Conservation (phyloP, 306 rosid species). For the Argentina anserina region DNA sequence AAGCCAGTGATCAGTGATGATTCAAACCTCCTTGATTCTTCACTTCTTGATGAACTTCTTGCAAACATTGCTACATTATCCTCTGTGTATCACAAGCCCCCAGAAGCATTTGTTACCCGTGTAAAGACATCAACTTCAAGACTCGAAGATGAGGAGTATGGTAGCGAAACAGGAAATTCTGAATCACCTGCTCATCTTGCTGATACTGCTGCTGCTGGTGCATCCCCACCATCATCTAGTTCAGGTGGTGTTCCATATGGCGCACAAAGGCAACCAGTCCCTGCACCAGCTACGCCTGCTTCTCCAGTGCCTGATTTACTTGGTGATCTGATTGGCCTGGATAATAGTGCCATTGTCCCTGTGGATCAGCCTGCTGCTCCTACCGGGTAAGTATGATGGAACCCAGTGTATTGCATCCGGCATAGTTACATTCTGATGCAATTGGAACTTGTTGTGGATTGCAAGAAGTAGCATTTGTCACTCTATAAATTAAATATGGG, state of each 20-base stretch:
- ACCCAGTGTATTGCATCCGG: background rate
- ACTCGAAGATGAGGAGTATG: constrained; percentile 87
- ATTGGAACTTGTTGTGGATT: constrained; percentile 3
- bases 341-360: constrained; percentile 71
- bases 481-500: background rate
- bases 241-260: constrained; percentile 40
- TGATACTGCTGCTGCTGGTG: constrained; percentile 35
- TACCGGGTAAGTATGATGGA: constrained; percentile 57
- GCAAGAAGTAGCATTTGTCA: background rate
- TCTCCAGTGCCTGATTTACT: constrained; percentile 89
- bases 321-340: constrained; percentile 88
- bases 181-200: constrained; percentile 58
- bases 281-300: constrained; percentile 42
- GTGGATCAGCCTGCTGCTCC: constrained; percentile 74
- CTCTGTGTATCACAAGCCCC: constrained; percentile 99
- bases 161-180: constrained; percentile 70
- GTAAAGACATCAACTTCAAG: constrained; percentile 54
- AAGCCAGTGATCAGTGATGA: constrained; percentile 95
- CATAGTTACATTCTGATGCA: background rate
- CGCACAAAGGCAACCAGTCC: constrained; percentile 45
- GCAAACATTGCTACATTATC: constrained; percentile 95
- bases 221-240: constrained; percentile 57
- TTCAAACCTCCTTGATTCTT: constrained; percentile 82
- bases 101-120: constrained; percentile 90
- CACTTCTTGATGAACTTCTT: constrained; percentile 96